These are phyloP conservation scores for Verruconis gallopava DNA, from an alignment of 2,329 filamentous ascomycete species.

Conservation along the genomic window DNA sequence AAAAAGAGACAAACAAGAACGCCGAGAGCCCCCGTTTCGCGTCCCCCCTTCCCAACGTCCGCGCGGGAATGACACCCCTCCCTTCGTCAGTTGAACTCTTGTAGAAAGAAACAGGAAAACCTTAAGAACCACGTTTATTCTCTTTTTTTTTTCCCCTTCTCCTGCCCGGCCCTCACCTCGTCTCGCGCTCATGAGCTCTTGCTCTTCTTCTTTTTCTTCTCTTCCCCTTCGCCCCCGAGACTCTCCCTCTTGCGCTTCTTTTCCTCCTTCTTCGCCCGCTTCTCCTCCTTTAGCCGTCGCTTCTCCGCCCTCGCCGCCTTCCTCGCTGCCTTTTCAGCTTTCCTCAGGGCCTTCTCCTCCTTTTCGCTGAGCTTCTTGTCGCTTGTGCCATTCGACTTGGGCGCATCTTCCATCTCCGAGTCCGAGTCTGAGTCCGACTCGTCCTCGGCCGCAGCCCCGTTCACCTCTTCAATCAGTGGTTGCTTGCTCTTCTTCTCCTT, in stretches of 20 bases:
- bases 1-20: too few species aligned
- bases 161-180: neutral
- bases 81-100: too few species aligned
- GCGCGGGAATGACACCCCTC: too few species aligned
- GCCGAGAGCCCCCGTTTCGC: too few species aligned
- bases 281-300: constrained; percentile 25
- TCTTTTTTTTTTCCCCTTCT: constrained; percentile 4
- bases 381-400: constrained; percentile 11
- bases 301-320: constrained; percentile 25
- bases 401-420: constrained; percentile 22
- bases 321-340: constrained; percentile 23
- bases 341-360: constrained; percentile 18
- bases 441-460: constrained; percentile 30
- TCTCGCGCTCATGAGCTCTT: constrained; percentile 1
- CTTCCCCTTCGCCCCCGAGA: constrained; percentile 45
- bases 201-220: constrained; percentile 47
- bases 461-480: constrained; percentile 26
- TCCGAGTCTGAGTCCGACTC: constrained; percentile 25
- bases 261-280: constrained; percentile 35
- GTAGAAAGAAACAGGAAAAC: too few species aligned
- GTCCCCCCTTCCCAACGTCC: too few species aligned
- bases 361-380: constrained; percentile 16
- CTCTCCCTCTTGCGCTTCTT: constrained; percentile 37
- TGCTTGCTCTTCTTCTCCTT: constrained; percentile 41
- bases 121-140: constrained; percentile 6